Base-by-base conservation (phyloP, 2,329 filamentous ascomycete genomes). In the Rosellinia necatrix region DNA sequence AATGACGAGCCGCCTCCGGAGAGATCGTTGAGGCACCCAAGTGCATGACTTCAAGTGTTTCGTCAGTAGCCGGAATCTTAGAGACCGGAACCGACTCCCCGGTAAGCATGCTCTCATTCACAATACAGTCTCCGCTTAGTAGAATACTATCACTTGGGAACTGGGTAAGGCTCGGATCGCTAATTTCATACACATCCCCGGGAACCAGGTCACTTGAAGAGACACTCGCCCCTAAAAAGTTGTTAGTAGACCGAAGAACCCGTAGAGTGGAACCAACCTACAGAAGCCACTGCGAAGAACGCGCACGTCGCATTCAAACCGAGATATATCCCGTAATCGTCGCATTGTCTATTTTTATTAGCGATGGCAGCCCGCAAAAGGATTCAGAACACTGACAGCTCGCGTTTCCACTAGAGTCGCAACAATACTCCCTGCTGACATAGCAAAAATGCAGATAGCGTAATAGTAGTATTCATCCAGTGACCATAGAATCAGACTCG, bases 51-150 rank as follows among this genome's bases (percentile, higher is more conserved):
- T 81, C 79, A n/a, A 99, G 78, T 1, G 89, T 86, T 59, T 93
- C 87, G 68, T 96, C 87, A 2, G 84, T 91, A 3, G 91, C 87
- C 1, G 94, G 92, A 2, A 87, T 80, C 73, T 99, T 99, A 2
- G 92, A 96, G 1, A 99, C 93, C 2, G 94, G 96, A 4, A 99
- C 92, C 35, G 94, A 97, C 78, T 99, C 94, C 55, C 93, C 89
- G 34, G 94, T 99, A 30, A 99, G 83, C 94, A 99, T 99, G 75
- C 94, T 97, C 75, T 99, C 94, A 68, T 99, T 99, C 63, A 99
- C 92, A 60, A 99, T 97, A 68, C 92, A 97, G 74, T 99, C 96
- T 35, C 94, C 96, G 49, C 90, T 91, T 0, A 99, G 81, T 5
- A 99, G 77, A 29, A 99, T 77, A 71, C 93, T 96, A 72, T 99